A percentile compares a stretch with the other conserved stretches of the same genome.
Conservation (phyloP, 1,139 yeast species). For the Pichia sp. region DNA sequence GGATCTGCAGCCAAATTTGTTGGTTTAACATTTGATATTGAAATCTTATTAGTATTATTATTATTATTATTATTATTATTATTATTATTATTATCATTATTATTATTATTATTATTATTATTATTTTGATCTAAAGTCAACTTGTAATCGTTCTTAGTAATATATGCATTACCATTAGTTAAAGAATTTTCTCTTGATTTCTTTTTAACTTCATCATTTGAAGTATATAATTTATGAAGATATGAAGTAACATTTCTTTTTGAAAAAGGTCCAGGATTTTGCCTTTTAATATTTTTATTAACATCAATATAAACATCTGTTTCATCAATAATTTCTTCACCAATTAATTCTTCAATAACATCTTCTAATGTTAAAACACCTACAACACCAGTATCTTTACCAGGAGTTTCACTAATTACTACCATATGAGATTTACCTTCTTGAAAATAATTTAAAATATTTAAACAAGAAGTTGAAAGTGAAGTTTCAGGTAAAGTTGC, state of each 20-base stretch:
- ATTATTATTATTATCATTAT: too few species aligned
- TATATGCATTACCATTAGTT: slow-evolving; percentile 6
- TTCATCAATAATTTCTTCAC: slow-evolving; percentile 96
- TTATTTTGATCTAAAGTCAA: too few species aligned
- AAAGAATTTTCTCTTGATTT: slow-evolving; percentile 4
- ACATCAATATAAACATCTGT: slow-evolving; percentile 93
- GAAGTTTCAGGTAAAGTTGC: slow-evolving; percentile 95
- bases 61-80: slow-evolving; percentile 2
- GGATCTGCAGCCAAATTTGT: slow-evolving; percentile 82
- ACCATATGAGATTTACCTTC: slow-evolving; percentile 98
- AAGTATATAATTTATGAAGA: slow-evolving; percentile 44
- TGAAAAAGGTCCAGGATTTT: slow-evolving; percentile 78
- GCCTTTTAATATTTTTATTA: slow-evolving; percentile 76
- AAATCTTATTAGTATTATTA: slow-evolving; percentile 8
- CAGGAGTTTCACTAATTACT: slow-evolving; percentile 81
- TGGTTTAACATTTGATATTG: slow-evolving; percentile 37
- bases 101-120: too few species aligned
- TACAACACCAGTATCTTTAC: slow-evolving; percentile 77
- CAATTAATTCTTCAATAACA: slow-evolving; percentile 94
- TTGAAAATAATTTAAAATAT: slow-evolving; percentile 90
- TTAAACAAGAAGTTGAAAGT: slow-evolving; percentile 85
- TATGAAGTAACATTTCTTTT: slow-evolving; percentile 66
- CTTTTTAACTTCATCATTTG: background rate
- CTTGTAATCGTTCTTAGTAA: slow-evolving; percentile 1
- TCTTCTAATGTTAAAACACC: slow-evolving; percentile 94